Evolutionary conservation across 1,284 basidiomycete species (phyloP).

Genomic region (Coniferiporia weirii): DNA sequence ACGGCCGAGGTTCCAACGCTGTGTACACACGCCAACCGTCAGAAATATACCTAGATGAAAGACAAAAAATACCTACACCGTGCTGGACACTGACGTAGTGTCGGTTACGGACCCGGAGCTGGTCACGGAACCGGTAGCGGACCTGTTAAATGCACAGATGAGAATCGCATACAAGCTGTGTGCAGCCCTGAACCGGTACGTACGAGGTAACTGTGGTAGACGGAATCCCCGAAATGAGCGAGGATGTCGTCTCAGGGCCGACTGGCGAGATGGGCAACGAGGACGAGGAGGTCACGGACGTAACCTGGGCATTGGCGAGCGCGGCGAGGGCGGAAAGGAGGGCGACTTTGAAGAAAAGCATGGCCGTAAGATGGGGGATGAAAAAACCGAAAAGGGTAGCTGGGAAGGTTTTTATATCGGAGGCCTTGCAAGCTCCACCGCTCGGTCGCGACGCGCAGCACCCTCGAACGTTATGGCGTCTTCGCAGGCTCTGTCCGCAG

Average conservation of each 20-base stretch:
- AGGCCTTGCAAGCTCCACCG: background rate
- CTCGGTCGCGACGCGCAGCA: too few species aligned
- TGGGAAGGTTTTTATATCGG: background rate
- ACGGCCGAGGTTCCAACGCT: background rate
- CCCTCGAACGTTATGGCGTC: too few species aligned
- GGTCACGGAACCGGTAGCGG: background rate
- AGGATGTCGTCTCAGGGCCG: background rate
- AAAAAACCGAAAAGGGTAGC: background rate
- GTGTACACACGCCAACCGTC: background rate
- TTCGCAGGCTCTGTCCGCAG: too few species aligned
- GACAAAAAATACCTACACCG: too few species aligned
- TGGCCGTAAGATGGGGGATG: background rate
- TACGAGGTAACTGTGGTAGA: background rate
- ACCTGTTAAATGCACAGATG: background rate
- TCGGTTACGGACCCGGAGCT: background rate
- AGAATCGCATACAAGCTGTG: background rate
- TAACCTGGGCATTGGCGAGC: background rate
- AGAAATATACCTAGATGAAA: too few species aligned
- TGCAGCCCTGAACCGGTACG: background rate
- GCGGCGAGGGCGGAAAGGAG: slow-evolving; percentile 1
- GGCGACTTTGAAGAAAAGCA: background rate
- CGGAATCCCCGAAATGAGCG: background rate
- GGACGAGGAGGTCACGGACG: background rate
- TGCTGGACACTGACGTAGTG: too few species aligned
- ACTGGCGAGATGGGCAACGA: background rate